Base-by-base conservation (phyloP, 169 alveolate genomes). In the Miamiensis avidus region DNA sequence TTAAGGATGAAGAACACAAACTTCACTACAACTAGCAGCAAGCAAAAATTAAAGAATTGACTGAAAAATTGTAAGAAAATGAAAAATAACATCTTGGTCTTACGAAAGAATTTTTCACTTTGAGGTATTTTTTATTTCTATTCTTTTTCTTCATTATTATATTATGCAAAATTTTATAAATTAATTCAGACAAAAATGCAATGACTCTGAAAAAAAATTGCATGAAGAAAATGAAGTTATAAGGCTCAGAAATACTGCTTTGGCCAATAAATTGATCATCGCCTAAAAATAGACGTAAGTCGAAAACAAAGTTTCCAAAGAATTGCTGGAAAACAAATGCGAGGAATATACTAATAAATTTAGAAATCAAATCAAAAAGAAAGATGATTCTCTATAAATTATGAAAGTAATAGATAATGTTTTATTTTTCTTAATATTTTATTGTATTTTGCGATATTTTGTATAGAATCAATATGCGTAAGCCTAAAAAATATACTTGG, bases 221-320 rank as follows among this genome's bases (percentile, higher is more conserved):
- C 30, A 79, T 34, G 84, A 79, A 79, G 84, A 79, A 79, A 79
- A 79, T 64, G 84, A 79, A 29, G 29, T 79, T 16, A 1, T 34
- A 49, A 79, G 84, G 29, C 29, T 79, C 25, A 79, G 65, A 72
- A 79, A 79, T 11, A 79, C 84, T 0, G 84, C 76, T 64, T 15
- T 79, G 29, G 84, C 84, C 11, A 79, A 79, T 64, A 79, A 79
- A 79, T n/a, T 79, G 29, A 26, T 49, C n/a, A 79, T 79, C 1
- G 26, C 29, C 27, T 34, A 29, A 29, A 79, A 65, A 28, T 4
- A 79, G 29, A 31, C 31, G 11, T 31, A 34, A 29, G 28, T 34
- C 25, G 84, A 79, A 64, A 49, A 65, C 29, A 65, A 64, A 79
- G 32, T 29, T n/a, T 29, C 31, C 20, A 29, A 79, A 79, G 65